Percentiles rank a stretch among this genome's conserved stretches.
phyloP scores from a whole-genome alignment of 1,284 basidiomycete genomes.

The Golubevia sp. region DNA sequence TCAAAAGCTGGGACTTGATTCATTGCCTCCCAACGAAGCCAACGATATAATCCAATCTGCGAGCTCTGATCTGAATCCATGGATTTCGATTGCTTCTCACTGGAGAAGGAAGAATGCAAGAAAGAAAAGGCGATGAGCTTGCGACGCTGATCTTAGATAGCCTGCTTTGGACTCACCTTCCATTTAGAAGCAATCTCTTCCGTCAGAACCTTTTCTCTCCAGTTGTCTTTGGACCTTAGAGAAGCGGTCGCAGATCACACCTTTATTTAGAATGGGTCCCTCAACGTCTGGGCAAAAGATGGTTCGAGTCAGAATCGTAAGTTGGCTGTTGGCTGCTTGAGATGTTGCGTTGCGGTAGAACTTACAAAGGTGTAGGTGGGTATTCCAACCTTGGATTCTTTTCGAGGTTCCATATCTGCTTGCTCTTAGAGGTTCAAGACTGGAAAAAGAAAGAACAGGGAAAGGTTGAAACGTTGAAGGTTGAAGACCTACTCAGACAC shows the following conservation, averaged over 20 bases:
- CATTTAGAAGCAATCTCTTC: neutral
- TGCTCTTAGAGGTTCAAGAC: no score
- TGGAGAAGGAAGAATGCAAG: neutral
- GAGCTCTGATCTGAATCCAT: slow-evolving; percentile 1
- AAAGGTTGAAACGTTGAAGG: no score
- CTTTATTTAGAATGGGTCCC: neutral
- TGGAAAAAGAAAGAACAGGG: no score
- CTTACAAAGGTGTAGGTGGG: no score
- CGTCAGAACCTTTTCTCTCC: slow-evolving; percentile 5
- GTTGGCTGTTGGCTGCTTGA: no score
- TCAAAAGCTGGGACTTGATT: slow-evolving; percentile 1
- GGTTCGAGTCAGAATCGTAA: no score
- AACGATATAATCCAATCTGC: slow-evolving; percentile 1
- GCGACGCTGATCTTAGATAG: neutral
- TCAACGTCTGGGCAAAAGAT: neutral
- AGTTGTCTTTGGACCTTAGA: slow-evolving; percentile 5
- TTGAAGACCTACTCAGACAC: no score
- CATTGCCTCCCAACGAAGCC: slow-evolving; percentile 6
- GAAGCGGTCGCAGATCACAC: neutral
- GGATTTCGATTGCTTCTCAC: slow-evolving; percentile 1
- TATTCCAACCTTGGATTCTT: no score
- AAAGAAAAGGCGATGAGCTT: neutral
- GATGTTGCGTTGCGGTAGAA: no score
- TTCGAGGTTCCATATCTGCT: no score
- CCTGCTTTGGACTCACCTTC: slow-evolving; percentile 5